Evolutionary conservation across 148 eudicot species (phyloP).

Genomic region (Tetragonia tetragonoides): DNA sequence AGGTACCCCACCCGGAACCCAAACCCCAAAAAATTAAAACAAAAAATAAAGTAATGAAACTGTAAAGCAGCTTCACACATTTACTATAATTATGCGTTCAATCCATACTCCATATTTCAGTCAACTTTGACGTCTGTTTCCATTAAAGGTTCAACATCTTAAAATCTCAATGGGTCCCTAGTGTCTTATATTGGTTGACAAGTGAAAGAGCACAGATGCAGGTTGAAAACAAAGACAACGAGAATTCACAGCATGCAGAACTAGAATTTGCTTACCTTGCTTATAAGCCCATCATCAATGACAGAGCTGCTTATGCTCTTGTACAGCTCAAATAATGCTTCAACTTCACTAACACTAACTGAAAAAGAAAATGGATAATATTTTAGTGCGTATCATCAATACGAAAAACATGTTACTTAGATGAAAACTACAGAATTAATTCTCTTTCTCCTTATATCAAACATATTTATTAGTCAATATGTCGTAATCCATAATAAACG

Average conservation of each 20-base stretch:
- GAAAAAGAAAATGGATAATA: slow-evolving; percentile 18
- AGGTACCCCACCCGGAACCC: not conserved
- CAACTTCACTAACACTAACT: slow-evolving; percentile 99
- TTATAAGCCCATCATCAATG: slow-evolving; percentile 89
- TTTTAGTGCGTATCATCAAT: not conserved
- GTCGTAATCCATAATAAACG: not conserved
- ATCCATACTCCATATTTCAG: no score
- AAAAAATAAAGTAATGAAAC: not conserved
- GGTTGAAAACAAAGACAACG: not conserved
- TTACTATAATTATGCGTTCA: not conserved
- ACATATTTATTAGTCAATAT: not conserved
- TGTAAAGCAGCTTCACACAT: not conserved
- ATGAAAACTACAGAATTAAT: not conserved
- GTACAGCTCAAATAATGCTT: slow-evolving; percentile 87
- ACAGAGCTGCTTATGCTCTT: slow-evolving; percentile 91
- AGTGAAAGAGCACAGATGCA: not conserved
- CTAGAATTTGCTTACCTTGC: slow-evolving; percentile 53
- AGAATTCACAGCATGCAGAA: not conserved
- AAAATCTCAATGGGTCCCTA: not conserved
- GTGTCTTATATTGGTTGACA: not conserved
- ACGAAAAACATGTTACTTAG: not conserved
- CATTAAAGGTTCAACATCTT: no score
- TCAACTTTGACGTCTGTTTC: no score
- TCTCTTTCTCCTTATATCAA: not conserved
- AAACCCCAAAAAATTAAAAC: not conserved